Evolutionary conservation across 2,329 filamentous ascomycete genomes (phyloP).

Genomic region (Rachicladosporium sp.): DNA sequence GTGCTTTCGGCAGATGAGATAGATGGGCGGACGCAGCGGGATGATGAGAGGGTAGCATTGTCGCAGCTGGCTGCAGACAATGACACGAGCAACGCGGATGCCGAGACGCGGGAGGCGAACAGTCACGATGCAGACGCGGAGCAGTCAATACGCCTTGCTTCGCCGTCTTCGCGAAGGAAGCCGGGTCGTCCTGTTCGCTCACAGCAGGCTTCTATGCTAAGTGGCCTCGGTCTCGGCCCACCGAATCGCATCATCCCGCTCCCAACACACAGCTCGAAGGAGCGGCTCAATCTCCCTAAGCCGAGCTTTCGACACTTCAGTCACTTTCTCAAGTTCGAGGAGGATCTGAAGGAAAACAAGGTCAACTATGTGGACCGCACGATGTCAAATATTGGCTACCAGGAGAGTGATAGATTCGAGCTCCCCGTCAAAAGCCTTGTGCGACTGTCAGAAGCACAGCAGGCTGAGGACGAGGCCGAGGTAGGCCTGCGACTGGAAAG

Average conservation of each 20-base stretch:
- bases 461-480: conserved; percentile 52
- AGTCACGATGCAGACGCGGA: conserved; percentile 7
- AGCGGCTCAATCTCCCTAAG: conserved; percentile 64
- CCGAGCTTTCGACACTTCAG: conserved; percentile 66
- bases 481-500: conserved; percentile 38
- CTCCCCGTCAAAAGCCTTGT: conserved; percentile 62
- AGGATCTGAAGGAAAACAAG: conserved; percentile 70
- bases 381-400: conserved; percentile 92
- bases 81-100: conserved; percentile 11
- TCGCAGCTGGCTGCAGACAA: conserved; percentile 6
- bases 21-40: conserved; percentile 48
- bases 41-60: conserved; percentile 34
- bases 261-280: conserved; percentile 66
- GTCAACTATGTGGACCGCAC: conserved; percentile 82
- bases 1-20: conserved; percentile 75
- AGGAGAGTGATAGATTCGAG: conserved; percentile 82
- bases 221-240: conserved; percentile 46
- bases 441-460: conserved; percentile 47
- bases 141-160: conserved; percentile 26
- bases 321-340: conserved; percentile 69
- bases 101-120: conserved; percentile 14
- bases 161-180: conserved; percentile 27
- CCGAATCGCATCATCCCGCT: conserved; percentile 61
- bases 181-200: conserved; percentile 52
- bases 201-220: conserved; percentile 48